Conservation (phyloP, 108 stramenopile species). For the Nannochloropsis oceanica region DNA sequence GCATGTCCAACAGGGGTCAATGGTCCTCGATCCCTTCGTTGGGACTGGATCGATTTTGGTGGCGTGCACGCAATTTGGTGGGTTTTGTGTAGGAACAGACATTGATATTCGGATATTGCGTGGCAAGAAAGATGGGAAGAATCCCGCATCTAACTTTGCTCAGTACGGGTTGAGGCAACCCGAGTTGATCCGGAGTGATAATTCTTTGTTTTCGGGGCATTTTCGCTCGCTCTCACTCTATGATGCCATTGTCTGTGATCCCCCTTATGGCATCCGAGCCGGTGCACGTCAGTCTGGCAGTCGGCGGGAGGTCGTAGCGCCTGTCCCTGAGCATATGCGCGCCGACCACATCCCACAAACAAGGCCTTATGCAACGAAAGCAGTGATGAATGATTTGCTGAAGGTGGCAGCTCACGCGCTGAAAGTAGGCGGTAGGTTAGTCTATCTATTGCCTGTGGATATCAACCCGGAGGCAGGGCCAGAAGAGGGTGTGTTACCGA, state of each 20-base stretch:
- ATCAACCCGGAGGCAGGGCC: conserved; percentile 49
- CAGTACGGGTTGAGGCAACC: conserved; percentile 69
- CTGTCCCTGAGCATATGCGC: conserved; percentile 58
- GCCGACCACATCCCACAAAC: conserved; percentile 84
- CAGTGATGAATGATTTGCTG: conserved; percentile 76
- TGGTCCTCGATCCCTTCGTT: conserved; percentile 86
- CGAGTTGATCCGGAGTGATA: conserved; percentile 78
- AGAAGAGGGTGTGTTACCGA: conserved; percentile 47
- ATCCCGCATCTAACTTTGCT: conserved; percentile 61
- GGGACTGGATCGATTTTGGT: conserved; percentile 89
- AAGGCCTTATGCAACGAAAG: conserved; percentile 58
- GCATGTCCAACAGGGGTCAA: conserved; percentile 18
- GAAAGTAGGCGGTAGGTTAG: conserved; percentile 53
- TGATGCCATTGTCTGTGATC: conserved; percentile 54
- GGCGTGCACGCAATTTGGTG: conserved; percentile 69
- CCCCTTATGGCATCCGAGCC: conserved; percentile 66
- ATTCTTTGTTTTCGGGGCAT: conserved; percentile 64
- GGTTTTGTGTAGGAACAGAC: conserved; percentile 71
- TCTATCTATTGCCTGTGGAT: conserved; percentile 71
- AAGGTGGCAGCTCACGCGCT: conserved; percentile 63
- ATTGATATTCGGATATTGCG: conserved; percentile 79
- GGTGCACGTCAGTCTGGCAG: conserved; percentile 54
- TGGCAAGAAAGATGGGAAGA: conserved; percentile 52
- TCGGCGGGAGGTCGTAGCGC: not conserved
- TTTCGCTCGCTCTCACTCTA: conserved; percentile 40